phyloP scores from a whole-genome alignment of 164 flowering plant species.

The Hamamelis virginiana region DNA sequence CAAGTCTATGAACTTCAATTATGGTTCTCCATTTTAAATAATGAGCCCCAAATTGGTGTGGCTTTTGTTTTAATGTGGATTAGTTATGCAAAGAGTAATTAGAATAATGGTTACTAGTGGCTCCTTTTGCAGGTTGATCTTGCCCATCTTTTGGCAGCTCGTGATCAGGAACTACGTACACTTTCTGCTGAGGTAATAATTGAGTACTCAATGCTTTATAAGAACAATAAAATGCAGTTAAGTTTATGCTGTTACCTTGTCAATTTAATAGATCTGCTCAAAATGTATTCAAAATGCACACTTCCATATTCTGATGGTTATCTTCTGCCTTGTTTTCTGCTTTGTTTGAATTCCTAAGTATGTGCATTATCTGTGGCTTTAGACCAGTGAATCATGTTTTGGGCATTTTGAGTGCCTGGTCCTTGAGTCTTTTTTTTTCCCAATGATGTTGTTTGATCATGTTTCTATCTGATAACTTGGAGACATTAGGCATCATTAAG shows the following conservation, averaged over 20 bases:
- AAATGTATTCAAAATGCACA: neutral
- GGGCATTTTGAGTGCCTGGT: no score
- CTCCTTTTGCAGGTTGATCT: slow-evolving; percentile 82
- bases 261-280: neutral
- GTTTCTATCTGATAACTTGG: no score
- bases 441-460: no score
- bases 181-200: slow-evolving; percentile 90
- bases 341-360: no score
- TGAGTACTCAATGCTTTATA: neutral
- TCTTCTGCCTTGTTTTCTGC: neutral
- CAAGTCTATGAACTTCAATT: neutral
- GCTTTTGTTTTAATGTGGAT: neutral
- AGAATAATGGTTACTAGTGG: slow-evolving; percentile 5
- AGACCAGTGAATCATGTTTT: no score
- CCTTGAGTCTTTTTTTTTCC: no score
- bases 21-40: neutral
- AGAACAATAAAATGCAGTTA: neutral
- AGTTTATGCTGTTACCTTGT: neutral
- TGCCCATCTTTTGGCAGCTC: slow-evolving; percentile 93
- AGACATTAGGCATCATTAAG: no score
- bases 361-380: no score
- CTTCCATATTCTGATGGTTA: neutral
- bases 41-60: neutral
- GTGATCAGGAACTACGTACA: slow-evolving; percentile 94
- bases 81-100: neutral